Base-by-base conservation (phyloP, 2,329 filamentous ascomycete genomes). In the Passalora sequoiae region DNA sequence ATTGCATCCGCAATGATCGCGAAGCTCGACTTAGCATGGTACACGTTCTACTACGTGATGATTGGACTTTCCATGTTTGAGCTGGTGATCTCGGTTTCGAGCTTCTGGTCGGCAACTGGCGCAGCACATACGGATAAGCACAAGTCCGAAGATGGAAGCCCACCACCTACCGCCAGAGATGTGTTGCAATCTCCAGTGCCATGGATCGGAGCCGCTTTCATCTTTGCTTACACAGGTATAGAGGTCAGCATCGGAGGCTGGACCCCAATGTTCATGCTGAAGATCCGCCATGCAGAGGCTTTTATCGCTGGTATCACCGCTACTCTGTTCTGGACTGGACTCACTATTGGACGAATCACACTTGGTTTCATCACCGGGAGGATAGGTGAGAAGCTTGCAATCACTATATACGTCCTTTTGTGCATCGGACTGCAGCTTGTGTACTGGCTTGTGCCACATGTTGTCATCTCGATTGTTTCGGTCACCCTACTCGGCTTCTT, bases 1-100 rank as follows among this genome's bases (percentile, higher is more conserved):
- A 71, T 86, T 46, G 83, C 83, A 2, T 86, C 84, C 1, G 73
- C 75, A 5, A 79, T 88, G 75, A 74, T 87, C 15, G 77, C 80
- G 0, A 78, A 76, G 50, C 76, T 65, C 0, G 50, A 66, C 3
- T 58, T 80, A 36, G 66, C 68, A 0, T 89, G 85, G 84, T 85
- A 81, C 54, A 69, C 69, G 3, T 88, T 82, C 59, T 88, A 84
- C 63, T 86, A 85, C 56, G 64, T 87, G 42, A 33, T 35, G 12
- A 21, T 47, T n/a, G 44, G 33, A 4, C 21, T 47, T 6, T 9
- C 32, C 10, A 19, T 4, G 10, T 12, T 47, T 15, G 44, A 47
- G 16, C 37, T 43, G 2, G 12, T 33, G 4, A 31, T 12, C 16
- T 36, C 35, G 13, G 16, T 48, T 13, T 21, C 32, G 21, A 31